These are phyloP conservation scores for Sugiyamaella novakii DNA, from an alignment of 1,139 yeast genomes.

Conservation along the genomic window DNA sequence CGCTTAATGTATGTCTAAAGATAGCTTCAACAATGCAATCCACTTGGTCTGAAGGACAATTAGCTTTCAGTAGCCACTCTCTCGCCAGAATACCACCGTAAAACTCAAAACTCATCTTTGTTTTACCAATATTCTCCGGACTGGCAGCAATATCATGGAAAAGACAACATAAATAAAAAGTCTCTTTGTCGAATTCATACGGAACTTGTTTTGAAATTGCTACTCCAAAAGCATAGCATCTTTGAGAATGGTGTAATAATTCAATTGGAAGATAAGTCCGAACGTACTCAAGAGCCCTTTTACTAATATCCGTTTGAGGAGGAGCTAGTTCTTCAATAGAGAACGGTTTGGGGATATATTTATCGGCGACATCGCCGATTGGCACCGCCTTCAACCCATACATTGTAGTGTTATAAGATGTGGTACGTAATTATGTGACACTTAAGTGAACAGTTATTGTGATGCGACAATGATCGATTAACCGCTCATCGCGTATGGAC, in stretches of 20 bases:
- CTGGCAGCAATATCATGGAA: conserved; percentile 29
- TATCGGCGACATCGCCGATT: background rate
- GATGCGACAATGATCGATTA: no score
- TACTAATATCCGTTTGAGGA: background rate
- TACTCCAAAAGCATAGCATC: conserved; percentile 23
- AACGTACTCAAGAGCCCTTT: conserved; percentile 9
- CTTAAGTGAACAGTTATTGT: no score
- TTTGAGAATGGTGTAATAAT: conserved; percentile 24
- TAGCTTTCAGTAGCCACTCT: conserved; percentile 15
- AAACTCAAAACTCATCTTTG: conserved; percentile 30
- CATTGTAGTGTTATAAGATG: background rate
- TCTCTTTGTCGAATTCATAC: conserved; percentile 21
- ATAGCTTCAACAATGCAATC: conserved; percentile 14
- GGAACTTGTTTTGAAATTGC: conserved; percentile 22
- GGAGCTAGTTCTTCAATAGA: conserved; percentile 2
- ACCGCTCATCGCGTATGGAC: no score
- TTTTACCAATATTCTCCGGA: conserved; percentile 23
- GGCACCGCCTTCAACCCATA: conserved; percentile 1
- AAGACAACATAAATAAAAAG: conserved; percentile 19
- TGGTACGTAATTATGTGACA: no score
- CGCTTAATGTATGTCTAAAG: conserved; percentile 3
- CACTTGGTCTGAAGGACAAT: conserved; percentile 8
- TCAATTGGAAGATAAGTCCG: conserved; percentile 18
- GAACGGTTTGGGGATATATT: background rate
- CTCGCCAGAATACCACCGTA: conserved; percentile 28